Evolutionary conservation across 73 alveolate species (phyloP), one percentile per base, ranked within the genome.

Genomic region (Effrenium voratum): DNA sequence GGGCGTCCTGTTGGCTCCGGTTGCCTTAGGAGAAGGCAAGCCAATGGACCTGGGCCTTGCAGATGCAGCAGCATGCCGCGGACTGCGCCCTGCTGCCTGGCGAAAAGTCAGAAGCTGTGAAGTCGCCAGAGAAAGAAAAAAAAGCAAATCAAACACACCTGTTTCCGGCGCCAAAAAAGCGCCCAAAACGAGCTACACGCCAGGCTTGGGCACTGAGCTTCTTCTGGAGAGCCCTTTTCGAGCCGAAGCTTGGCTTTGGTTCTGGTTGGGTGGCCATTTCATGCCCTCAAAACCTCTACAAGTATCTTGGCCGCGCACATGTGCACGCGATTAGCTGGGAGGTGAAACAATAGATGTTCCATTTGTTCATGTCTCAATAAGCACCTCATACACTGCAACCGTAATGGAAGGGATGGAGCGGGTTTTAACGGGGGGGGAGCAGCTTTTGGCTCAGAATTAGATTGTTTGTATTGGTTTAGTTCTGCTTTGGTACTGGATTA

Each of bases 31-130:
- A 87, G 50, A 87, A 87, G 85, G 95, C 95, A n/a, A 68, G 95
- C 47, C 95, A 87, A 38, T 87, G 95, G 95, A 60, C 95, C 40
- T 87, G 95, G 95, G 95, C 95, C 38, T n/a, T 87, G 49, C 85
- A 87, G 3, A 32, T 87, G 66, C 95, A 63, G 40, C 72, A 87
- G 40, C 46, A 55, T 40, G 92, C 73, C 3, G 36, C 92, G 2
- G 12, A 15, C 2, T 59, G 34, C 30, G 49, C 50, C 5, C 75
- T 82, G 92, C 30, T 26, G 52, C 75, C 49, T 2, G 75, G 49
- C 79, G 26, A 52, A 12, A 19, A 12, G 8, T 8, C 63, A 8
- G 26, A 52, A 19, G 63, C 19, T 52, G 8, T 19, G 19, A 52
- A 19, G 19, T 12, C 63, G 19, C 63, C 63, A 12, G 26, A 8